phyloP scores from a whole-genome alignment of 176 grass and related monocot genomes.

The Eleusine coracana region DNA sequence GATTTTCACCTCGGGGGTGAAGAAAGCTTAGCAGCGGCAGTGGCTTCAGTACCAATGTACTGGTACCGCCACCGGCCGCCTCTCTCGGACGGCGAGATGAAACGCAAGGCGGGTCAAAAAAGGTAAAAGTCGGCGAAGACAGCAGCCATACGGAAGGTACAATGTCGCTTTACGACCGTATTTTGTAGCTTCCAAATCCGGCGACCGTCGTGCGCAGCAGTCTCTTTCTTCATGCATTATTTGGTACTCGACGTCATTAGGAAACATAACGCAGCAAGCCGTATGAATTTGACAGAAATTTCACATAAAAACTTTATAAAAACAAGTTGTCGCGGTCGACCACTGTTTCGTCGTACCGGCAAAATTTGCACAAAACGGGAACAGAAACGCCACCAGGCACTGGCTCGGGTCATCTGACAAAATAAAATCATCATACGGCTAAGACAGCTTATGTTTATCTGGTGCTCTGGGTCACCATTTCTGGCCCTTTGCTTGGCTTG shows the following conservation, averaged over 20 bases:
- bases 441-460: slow-evolving; percentile 35
- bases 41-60: slow-evolving; percentile 12
- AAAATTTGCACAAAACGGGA: neutral
- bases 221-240: neutral
- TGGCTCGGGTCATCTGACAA: neutral
- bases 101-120: neutral
- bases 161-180: slow-evolving; percentile 23
- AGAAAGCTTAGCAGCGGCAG: slow-evolving; percentile 1
- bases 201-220: neutral
- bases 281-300: neutral
- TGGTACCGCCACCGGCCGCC: neutral
- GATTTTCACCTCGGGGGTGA: slow-evolving; percentile 28
- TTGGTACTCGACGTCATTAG: neutral
- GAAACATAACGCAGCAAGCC: neutral
- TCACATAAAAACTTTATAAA: neutral
- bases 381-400: neutral
- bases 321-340: neutral
- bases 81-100: neutral
- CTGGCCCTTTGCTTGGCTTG: neutral
- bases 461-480: slow-evolving; percentile 27
- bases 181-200: neutral
- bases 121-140: neutral
- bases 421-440: neutral
- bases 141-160: slow-evolving; percentile 19
- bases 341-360: neutral